phyloP scores from a whole-genome alignment of 2,329 filamentous ascomycete species.

The Fusarium duplospermum region DNA sequence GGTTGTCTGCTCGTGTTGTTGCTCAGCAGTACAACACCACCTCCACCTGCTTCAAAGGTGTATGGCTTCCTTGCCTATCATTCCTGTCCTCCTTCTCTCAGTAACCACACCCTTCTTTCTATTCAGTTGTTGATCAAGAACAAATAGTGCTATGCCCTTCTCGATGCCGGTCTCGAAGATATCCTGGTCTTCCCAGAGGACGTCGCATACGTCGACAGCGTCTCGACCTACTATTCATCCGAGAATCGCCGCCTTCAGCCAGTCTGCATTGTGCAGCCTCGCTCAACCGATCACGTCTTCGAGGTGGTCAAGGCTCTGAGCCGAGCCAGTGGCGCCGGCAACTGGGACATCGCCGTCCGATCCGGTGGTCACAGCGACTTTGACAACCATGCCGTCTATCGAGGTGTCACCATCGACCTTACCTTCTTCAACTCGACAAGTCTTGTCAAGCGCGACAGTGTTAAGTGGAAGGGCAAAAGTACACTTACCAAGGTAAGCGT shows the following conservation, averaged over 20 bases:
- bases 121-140: not conserved
- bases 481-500: not conserved
- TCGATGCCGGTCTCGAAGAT: not conserved
- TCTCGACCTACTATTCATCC: not conserved
- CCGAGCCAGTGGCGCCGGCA: not conserved
- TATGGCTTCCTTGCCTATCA: not conserved
- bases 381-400: not conserved
- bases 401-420: not conserved
- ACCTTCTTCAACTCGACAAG: not conserved
- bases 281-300: not conserved
- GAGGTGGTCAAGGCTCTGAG: not conserved
- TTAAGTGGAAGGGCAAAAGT: not conserved
- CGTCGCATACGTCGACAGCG: not conserved
- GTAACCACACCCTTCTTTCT: not conserved
- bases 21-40: not conserved
- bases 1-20: not conserved
- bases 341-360: not conserved
- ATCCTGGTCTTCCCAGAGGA: not conserved
- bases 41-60: not conserved
- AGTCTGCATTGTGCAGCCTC: not conserved
- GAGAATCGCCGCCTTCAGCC: not conserved
- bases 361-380: not conserved
- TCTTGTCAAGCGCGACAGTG: not conserved
- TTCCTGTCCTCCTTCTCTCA: not conserved
- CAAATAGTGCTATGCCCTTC: not conserved